Evolutionary conservation across 2,329 filamentous ascomycete species (phyloP).

Genomic region (Xylariales sp.): DNA sequence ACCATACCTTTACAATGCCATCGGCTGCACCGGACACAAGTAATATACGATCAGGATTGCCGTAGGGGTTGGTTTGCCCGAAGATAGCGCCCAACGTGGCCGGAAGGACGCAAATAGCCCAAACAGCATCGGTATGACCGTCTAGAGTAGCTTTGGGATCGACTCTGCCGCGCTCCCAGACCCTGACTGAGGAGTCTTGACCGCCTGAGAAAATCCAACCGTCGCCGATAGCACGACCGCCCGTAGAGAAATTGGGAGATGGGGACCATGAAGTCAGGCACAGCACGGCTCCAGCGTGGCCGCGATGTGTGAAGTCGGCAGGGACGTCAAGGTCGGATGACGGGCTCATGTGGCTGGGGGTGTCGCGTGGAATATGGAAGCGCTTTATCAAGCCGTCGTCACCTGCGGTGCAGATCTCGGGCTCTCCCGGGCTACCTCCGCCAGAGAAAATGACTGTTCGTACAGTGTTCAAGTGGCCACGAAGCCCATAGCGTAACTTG

Average conservation of each 20-base stretch:
- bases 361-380: slow-evolving; percentile 89
- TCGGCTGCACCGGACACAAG: slow-evolving; percentile 91
- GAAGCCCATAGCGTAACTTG: slow-evolving; percentile 86
- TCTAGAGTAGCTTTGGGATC: slow-evolving; percentile 94
- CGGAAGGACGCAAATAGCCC: slow-evolving; percentile 90
- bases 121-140: slow-evolving; percentile 92
- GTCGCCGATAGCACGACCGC: slow-evolving; percentile 82
- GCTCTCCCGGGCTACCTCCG: slow-evolving; percentile 89
- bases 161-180: slow-evolving; percentile 92
- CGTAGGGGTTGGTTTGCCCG: slow-evolving; percentile 69
- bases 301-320: slow-evolving; percentile 92
- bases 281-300: slow-evolving; percentile 86
- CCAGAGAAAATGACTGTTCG: slow-evolving; percentile 95
- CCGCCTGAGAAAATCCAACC: slow-evolving; percentile 99
- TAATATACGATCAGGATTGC: slow-evolving; percentile 78
- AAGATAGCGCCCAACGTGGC: slow-evolving; percentile 77
- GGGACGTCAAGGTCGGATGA: slow-evolving; percentile 83
- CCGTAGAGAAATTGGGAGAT: slow-evolving; percentile 82
- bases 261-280: slow-evolving; percentile 83
- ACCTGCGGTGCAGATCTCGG: slow-evolving; percentile 92
- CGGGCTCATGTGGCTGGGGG: slow-evolving; percentile 43
- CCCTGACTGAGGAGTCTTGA: slow-evolving; percentile 85
- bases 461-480: slow-evolving; percentile 91
- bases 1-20: slow-evolving; percentile 89
- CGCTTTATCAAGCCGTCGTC: slow-evolving; percentile 96